Percentiles rank a stretch among this genome's conserved stretches.
Conservation (phyloP, 1,284 basidiomycete genomes). For the Trametes sp. region DNA sequence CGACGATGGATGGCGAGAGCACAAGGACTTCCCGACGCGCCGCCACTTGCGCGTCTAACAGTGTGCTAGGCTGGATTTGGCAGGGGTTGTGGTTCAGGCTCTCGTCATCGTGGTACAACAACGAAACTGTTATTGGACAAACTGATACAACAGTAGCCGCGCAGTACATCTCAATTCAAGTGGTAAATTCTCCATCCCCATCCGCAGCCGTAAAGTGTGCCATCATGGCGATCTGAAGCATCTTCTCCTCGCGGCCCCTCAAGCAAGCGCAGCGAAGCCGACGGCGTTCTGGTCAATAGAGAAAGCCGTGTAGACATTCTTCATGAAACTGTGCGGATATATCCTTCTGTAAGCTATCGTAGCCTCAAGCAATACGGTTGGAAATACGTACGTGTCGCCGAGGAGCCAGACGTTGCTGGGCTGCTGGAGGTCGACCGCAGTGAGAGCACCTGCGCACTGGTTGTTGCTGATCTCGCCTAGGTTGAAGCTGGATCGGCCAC, state of each 20-base stretch:
- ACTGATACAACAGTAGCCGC: neutral
- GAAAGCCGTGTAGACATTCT: conserved; percentile 33
- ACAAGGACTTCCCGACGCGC: neutral
- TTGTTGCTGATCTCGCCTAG: conserved; percentile 24
- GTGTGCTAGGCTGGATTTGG: neutral
- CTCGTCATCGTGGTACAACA: too few relatives aligned
- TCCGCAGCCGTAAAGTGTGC: too few relatives aligned
- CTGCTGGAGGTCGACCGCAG: neutral
- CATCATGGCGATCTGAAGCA: too few relatives aligned
- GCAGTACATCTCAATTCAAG: too few relatives aligned
- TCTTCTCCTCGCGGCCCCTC: too few relatives aligned
- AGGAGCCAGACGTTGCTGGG: conserved; percentile 22
- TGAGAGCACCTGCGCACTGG: conserved; percentile 31
- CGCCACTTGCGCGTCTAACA: neutral
- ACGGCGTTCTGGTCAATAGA: conserved; percentile 22
- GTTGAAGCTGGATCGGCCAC: conserved; percentile 37
- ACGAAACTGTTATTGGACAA: neutral
- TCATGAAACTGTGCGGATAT: conserved; percentile 17
- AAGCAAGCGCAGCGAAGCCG: conserved; percentile 18
- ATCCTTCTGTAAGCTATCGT: too few relatives aligned
- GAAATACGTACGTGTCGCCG: conserved; percentile 23
- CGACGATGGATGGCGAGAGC: neutral
- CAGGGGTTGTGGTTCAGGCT: neutral
- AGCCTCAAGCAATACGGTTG: too few relatives aligned
- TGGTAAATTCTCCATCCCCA: too few relatives aligned